Evolutionary conservation across 441 rosid species (phyloP), one percentile per base, ranked within the genome.

Genomic region (Arabidopsis lyrata): DNA sequence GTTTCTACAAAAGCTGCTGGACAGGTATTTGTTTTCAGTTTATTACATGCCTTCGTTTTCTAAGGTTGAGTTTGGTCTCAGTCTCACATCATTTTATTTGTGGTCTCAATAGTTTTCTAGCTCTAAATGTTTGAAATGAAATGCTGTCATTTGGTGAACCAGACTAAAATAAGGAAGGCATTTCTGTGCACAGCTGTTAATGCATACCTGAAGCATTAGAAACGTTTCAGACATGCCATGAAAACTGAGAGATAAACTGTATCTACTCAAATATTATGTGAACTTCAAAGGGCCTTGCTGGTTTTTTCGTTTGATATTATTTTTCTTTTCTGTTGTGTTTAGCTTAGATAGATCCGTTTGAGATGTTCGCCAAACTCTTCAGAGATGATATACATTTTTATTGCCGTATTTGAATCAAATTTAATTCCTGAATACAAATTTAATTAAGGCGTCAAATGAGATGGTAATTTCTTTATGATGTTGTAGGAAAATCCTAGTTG

Each of bases 1-100:
- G 84, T 85, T 42, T 85, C 90, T 45, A 83, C 85, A 72, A 92
- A 83, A 80, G 99, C 97, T 80, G 88, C 97, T 50, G 97, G 99
- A 65, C 89, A 95, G 96, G 99, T 94, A 74, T 66, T 49, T 35
- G 22, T 57, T 73, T 83, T 69, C 76, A 59, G 70, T 59, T 56
- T 18, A 59, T 66, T 63, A 27, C 60, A 22, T 57, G 18, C 39
- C 68, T 8, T 27, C 38, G 61, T 15, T 61, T 60, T 27, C 53
- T 5, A 11, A 36, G 22, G 22, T 62, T 15, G 18, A 52, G 35
- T 62, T 39, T 50, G 24, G 45, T 60, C 18, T 49, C 52, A 29
- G 62, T n/a, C 6, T 6, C 63, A 60, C 14, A 12, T 15, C 49
- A 34, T 6, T 58, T 2, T 48, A 63, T 66, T 27, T 42, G 12